Base-by-base conservation (phyloP, 148 eudicot species). In the Linanthus parryae region DNA sequence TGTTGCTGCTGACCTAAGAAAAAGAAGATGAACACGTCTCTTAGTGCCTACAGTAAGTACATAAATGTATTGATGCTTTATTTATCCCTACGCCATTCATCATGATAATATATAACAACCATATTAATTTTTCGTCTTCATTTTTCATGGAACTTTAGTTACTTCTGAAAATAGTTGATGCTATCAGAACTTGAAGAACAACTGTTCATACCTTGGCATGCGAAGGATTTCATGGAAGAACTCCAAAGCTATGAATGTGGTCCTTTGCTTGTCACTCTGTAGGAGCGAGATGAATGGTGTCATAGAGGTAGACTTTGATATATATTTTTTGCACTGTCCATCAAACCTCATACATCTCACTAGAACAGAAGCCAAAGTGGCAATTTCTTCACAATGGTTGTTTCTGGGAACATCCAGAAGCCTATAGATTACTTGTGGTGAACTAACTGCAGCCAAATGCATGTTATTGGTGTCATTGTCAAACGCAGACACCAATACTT, bases 151-250 rank as follows among this genome's bases (percentile, higher is more conserved):
- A 48, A 28, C 28, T n/a, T 14, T 14, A 31, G 26, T 10, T 44
- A 24, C 35, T 5, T 34, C 17, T 47, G 27, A 28, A 30, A 38
- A n/a, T n/a, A n/a, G n/a, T 17, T 29, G 54, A 29, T 18, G 31
- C n/a, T 17, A 5, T 2, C 9, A 17, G 17, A 28, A 16, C 11
- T 5, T 31, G 35, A 31, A 31, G 35, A 31, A 31, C 11, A 31
- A 31, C 11, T 31, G 35, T 31, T 15, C 65, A 23, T 61, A 78
- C 83, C 79, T 18, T 54, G 83, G 83, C 65, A 74, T 58, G 30
- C 65, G 57, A 14, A 70, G 79, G 46, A 78, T 39, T 65, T 78
- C 83, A 36, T 74, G 71, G 52, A 73, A 78, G 57, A 70, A 73
- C 37, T 78, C 74, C 4, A 78, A 56, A 26, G 70, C 79, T 21